phyloP scores from a whole-genome alignment of 1,284 basidiomycete species.

The Cryptococcus amylolentus region DNA sequence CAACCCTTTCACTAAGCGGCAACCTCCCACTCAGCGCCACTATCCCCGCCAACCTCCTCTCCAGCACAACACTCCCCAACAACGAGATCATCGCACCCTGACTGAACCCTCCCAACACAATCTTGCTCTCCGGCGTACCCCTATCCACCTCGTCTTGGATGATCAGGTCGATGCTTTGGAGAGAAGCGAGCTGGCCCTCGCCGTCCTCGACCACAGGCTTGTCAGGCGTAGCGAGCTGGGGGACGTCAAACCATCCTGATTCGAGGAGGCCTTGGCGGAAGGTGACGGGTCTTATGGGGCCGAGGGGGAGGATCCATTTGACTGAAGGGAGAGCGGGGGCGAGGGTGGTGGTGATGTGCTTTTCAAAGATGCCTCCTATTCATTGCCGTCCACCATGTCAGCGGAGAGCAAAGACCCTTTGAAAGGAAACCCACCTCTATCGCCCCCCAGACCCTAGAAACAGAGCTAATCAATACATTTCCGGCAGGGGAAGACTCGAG shows the following conservation, averaged over 20 bases:
- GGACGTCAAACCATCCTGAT: conserved; percentile 68
- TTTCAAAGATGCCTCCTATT: conserved; percentile 65
- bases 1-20: conserved; percentile 62
- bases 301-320: conserved; percentile 78
- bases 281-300: conserved; percentile 56
- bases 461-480: neutral
- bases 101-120: conserved; percentile 77
- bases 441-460: conserved; percentile 42
- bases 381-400: conserved; percentile 45
- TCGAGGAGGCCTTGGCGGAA: conserved; percentile 41
- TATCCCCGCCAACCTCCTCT: conserved; percentile 68
- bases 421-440: conserved; percentile 27
- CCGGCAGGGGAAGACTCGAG: neutral
- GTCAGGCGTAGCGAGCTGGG: conserved; percentile 60
- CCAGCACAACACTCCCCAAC: conserved; percentile 65
- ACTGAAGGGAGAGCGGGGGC: conserved; percentile 61
- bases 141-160: conserved; percentile 69
- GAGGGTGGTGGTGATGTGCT: conserved; percentile 62
- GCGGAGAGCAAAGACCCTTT: neutral
- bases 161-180: conserved; percentile 62
- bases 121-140: conserved; percentile 56
- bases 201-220: conserved; percentile 64
- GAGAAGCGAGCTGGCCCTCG: conserved; percentile 63
- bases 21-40: conserved; percentile 73
- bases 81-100: conserved; percentile 78